These are phyloP conservation scores for Mycena sp. DNA, from an alignment of 1,284 basidiomycete genomes.

Conservation along the genomic window DNA sequence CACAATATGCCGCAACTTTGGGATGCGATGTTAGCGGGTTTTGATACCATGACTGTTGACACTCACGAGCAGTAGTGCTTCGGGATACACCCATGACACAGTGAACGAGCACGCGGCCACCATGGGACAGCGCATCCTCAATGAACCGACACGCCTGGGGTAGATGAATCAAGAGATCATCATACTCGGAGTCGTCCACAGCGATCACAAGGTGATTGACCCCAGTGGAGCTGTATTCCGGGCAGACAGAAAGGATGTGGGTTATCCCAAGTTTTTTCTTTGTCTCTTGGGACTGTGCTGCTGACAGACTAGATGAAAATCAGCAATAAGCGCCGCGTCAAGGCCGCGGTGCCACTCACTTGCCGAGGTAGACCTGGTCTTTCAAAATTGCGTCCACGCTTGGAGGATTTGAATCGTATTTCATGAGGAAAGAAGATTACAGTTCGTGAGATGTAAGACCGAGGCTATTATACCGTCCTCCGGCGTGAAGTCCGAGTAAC, in stretches of 20 bases:
- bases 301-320: conserved; percentile 51
- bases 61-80: conserved; percentile 67
- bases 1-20: conserved; percentile 30
- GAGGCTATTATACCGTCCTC: too few species aligned
- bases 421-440: neutral
- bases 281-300: conserved; percentile 54
- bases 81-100: conserved; percentile 81
- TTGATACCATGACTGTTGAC: conserved; percentile 65
- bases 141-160: conserved; percentile 65
- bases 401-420: conserved; percentile 13
- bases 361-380: conserved; percentile 62
- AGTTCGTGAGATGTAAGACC: too few species aligned
- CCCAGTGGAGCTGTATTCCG: conserved; percentile 56
- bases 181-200: conserved; percentile 68
- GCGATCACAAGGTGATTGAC: conserved; percentile 56
- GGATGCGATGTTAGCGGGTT: too few species aligned
- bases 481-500: too few species aligned
- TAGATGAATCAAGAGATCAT: conserved; percentile 66
- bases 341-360: conserved; percentile 48
- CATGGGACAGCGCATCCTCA: conserved; percentile 53
- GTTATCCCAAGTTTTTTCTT: conserved; percentile 57
- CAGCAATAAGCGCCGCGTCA: conserved; percentile 6
- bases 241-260: conserved; percentile 69
- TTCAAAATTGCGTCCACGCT: conserved; percentile 52
- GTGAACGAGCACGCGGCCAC: conserved; percentile 74